Evolutionary conservation across 352 stramenopile genomes (phyloP).

Genomic region (Pythium volutum): DNA sequence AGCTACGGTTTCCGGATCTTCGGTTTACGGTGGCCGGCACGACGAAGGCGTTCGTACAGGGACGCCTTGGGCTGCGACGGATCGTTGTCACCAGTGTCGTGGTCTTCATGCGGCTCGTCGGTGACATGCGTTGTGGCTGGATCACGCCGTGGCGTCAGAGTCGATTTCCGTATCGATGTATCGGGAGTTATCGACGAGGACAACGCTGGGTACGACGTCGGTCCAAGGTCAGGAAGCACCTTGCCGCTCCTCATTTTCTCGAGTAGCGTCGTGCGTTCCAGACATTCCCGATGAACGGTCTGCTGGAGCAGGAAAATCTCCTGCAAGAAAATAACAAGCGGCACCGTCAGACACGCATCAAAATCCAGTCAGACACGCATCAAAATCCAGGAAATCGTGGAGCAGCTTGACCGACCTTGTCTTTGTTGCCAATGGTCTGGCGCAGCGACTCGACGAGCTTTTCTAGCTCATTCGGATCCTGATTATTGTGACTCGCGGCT

Average conservation of each 20-base stretch:
- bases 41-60: slow-evolving; percentile 77
- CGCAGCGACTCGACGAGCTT: slow-evolving; percentile 42
- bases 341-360: too few relatives aligned
- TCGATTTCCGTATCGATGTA: slow-evolving; percentile 3
- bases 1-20: slow-evolving; percentile 42
- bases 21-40: slow-evolving; percentile 47
- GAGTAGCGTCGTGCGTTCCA: slow-evolving; percentile 74
- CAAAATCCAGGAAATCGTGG: too few relatives aligned
- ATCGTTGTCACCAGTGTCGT: slow-evolving; percentile 17
- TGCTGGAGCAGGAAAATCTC: slow-evolving; percentile 75
- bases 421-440: slow-evolving; percentile 44
- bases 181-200: background rate
- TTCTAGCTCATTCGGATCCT: slow-evolving; percentile 44
- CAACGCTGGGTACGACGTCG: background rate
- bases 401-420: slow-evolving; percentile 23
- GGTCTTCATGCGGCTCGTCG: slow-evolving; percentile 23
- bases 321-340: slow-evolving; percentile 26
- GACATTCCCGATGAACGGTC: slow-evolving; percentile 79
- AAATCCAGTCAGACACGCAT: too few relatives aligned
- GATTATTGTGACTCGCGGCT: slow-evolving; percentile 28
- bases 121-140: background rate
- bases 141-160: slow-evolving; percentile 4
- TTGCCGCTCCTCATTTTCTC: slow-evolving; percentile 71
- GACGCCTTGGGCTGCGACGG: slow-evolving; percentile 45
- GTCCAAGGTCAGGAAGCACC: slow-evolving; percentile 49